These are phyloP conservation scores for Neonectria punicea DNA, from an alignment of 2,329 filamentous ascomycete species.

Conservation along the genomic window DNA sequence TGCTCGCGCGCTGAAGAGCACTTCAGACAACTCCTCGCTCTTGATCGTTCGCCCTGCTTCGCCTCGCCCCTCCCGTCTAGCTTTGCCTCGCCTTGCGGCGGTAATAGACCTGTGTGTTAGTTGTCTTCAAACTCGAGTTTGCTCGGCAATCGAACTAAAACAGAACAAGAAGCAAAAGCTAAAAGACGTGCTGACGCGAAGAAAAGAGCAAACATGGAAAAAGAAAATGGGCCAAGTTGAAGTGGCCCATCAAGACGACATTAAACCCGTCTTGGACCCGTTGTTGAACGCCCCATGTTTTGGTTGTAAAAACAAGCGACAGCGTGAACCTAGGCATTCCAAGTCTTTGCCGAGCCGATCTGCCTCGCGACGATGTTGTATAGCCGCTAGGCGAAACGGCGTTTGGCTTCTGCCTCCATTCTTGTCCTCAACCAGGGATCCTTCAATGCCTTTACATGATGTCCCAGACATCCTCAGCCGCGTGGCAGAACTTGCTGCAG, in stretches of 20 bases:
- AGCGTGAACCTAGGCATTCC: slow-evolving; percentile 76
- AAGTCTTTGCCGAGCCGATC: slow-evolving; percentile 61
- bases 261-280: slow-evolving; percentile 73
- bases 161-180: slow-evolving; percentile 17
- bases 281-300: slow-evolving; percentile 84
- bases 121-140: background rate
- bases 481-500: slow-evolving; percentile 99
- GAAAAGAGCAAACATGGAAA: slow-evolving; percentile 31
- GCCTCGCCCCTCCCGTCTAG: background rate
- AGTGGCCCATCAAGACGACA: slow-evolving; percentile 67
- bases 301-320: slow-evolving; percentile 88
- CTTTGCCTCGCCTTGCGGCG: slow-evolving; percentile 1
- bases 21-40: background rate
- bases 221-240: slow-evolving; percentile 68
- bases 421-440: slow-evolving; percentile 27
- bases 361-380: slow-evolving; percentile 75
- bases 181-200: slow-evolving; percentile 27
- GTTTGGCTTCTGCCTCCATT: slow-evolving; percentile 38
- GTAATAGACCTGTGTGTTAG: background rate
- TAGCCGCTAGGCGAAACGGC: slow-evolving; percentile 61
- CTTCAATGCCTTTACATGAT: slow-evolving; percentile 72
- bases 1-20: background rate
- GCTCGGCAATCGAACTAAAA: slow-evolving; percentile 2
- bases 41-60: background rate
- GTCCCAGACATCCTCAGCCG: slow-evolving; percentile 95